These are phyloP conservation scores for Paulownia fortunei DNA, from an alignment of 257 asterid genomes.

Conservation along the genomic window DNA sequence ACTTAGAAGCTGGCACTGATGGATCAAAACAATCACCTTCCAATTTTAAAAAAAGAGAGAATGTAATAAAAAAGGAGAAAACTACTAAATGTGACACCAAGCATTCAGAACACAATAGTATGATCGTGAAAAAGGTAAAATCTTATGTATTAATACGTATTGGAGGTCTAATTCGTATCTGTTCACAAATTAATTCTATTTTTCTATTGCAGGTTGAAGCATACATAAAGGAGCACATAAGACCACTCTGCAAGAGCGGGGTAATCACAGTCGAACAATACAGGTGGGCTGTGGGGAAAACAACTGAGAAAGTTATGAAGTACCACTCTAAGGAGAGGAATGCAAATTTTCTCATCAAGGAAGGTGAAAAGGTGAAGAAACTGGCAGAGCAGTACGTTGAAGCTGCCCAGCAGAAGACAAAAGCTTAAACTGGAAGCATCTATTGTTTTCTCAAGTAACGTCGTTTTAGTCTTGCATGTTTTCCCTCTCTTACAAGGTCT, in stretches of 20 bases:
- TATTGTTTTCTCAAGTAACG: background rate
- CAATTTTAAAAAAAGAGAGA: constrained; percentile 40
- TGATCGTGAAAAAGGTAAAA: constrained; percentile 53
- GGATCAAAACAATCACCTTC: constrained; percentile 45
- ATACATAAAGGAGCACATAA: constrained; percentile 90
- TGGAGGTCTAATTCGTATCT: background rate
- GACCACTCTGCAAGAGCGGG: constrained; percentile 95
- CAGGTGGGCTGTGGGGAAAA: constrained; percentile 92
- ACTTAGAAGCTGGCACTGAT: constrained; percentile 29
- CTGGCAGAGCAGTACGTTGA: constrained; percentile 90
- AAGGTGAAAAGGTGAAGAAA: constrained; percentile 95
- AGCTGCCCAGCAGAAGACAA: constrained; percentile 67
- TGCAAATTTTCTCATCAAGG: constrained; percentile 94
- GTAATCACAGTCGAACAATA: constrained; percentile 93
- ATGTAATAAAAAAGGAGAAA: constrained; percentile 44
- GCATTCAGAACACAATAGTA: constrained; percentile 48
- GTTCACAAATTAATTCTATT: background rate
- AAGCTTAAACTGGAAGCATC: constrained; percentile 27
- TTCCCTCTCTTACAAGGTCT: background rate
- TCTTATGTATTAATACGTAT: background rate
- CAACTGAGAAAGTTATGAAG: constrained; percentile 96
- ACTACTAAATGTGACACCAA: constrained; percentile 40
- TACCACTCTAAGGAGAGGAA: constrained; percentile 82
- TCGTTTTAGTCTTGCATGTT: background rate
- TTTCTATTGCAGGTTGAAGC: constrained; percentile 74